Evolutionary conservation across 1,284 basidiomycete genomes (phyloP), one percentile per base, ranked within the genome.

Genomic region (Sanghuangporus sanghuang): DNA sequence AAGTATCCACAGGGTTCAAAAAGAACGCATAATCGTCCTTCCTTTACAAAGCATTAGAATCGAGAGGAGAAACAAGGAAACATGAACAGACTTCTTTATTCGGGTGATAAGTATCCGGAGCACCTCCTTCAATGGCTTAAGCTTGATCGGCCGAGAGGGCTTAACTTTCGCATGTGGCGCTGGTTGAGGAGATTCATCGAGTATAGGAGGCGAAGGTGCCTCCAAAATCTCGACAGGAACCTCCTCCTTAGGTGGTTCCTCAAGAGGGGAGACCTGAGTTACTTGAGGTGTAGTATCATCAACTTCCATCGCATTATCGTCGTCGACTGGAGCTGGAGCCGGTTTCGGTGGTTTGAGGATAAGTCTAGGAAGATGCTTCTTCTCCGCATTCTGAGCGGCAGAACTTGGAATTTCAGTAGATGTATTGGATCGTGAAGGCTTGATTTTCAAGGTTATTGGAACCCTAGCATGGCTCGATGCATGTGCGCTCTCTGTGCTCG

Each of bases 21-120:
- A 94, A 94, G 74, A 94, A 93, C 5, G 87, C 89, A 79, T 94
- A 94, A 72, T 90, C 87, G 71, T 94, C 92, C 72, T 90, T 92
- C 76, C 91, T 92, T 66, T 53, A 57, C 27, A 32, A 12, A 9
- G 56, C 18, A 39, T 32, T 38, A 21, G 8, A 42, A 8, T 44
- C 21, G 48, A 23, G 32, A 40, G 36, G 62, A 59, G 5, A 46
- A 53, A 54, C 57, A 57, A 53, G 61, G 35, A 40, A 21, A 32
- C 6, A 38, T 6, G 42, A 3, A 72, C 81, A 65, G 66, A 90
- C 90, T 87, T 90, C 76, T 90, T 90, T 52, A 92, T 83, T 73
- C 87, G 86, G 0, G 72, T 69, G 50, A 92, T 85, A n/a, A 92
- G 76, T 71, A 82, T 85, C 4, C 74, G 70, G 53, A 89, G 72